These are phyloP conservation scores for Poteriospumella lacustris DNA, from an alignment of 108 stramenopile genomes.

Conservation along the genomic window DNA sequence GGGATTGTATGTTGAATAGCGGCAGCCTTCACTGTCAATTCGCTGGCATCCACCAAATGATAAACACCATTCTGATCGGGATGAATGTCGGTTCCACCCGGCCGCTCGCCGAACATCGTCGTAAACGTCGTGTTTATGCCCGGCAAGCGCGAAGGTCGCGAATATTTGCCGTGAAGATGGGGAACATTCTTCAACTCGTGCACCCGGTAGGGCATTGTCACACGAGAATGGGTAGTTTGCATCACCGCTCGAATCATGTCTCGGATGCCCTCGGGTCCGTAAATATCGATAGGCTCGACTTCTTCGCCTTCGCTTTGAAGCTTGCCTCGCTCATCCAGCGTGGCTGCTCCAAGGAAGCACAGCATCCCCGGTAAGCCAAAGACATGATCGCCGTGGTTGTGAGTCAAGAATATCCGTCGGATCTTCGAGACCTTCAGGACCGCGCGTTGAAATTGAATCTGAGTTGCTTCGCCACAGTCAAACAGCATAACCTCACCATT, in stretches of 20 bases:
- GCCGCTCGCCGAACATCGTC: conserved; percentile 33
- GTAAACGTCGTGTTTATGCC: conserved; percentile 11
- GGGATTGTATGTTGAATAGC: conserved; percentile 90
- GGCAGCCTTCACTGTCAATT: conserved; percentile 72
- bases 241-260: conserved; percentile 64
- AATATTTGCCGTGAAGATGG: conserved; percentile 59
- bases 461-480: conserved; percentile 88
- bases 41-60: conserved; percentile 75
- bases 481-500: conserved; percentile 80
- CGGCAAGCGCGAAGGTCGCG: background rate
- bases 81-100: conserved; percentile 41
- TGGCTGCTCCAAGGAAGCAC: background rate
- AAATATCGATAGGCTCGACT: conserved; percentile 72
- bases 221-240: conserved; percentile 70
- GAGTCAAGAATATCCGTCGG: conserved; percentile 83
- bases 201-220: conserved; percentile 76
- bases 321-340: background rate
- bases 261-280: conserved; percentile 78
- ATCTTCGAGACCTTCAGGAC: conserved; percentile 66
- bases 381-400: conserved; percentile 79
- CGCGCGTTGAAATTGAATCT: conserved; percentile 60
- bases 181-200: conserved; percentile 87
- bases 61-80: conserved; percentile 47
- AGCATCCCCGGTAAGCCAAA: conserved; percentile 82
- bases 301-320: background rate